Conservation (phyloP, 768 basidiomycete genomes). For the Podaxis mareebaensis region DNA sequence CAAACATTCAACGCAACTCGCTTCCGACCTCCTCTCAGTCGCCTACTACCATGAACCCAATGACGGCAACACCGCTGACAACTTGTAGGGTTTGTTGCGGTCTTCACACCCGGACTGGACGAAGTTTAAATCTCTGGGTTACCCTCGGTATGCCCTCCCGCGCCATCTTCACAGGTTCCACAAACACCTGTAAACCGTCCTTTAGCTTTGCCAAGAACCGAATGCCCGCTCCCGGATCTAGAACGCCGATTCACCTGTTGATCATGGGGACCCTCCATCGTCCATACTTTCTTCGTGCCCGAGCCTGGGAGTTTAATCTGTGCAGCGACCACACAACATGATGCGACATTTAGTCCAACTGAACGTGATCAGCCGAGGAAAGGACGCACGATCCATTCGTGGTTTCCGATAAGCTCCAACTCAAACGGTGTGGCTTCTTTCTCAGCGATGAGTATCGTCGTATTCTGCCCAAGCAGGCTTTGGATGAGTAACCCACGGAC, state of each 20-base stretch:
- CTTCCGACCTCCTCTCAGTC: background rate
- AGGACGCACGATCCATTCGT: slow-evolving; percentile 8
- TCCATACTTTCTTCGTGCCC: background rate
- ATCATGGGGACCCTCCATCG: background rate
- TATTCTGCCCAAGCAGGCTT: background rate
- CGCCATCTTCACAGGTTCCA: background rate
- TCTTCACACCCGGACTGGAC: background rate
- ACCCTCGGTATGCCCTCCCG: slow-evolving; percentile 1
- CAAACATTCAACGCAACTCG: background rate
- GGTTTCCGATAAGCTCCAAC: background rate
- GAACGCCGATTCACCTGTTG: background rate
- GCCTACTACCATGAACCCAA: too few species aligned
- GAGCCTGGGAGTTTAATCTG: background rate
- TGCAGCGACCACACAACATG: background rate
- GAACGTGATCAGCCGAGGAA: background rate
- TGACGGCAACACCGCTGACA: background rate
- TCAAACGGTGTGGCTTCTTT: background rate
- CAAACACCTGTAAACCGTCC: background rate
- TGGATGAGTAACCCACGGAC: background rate
- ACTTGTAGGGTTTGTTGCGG: background rate
- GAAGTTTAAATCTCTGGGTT: background rate
- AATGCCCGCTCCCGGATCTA: too few species aligned
- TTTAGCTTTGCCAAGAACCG: background rate
- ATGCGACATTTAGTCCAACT: background rate
- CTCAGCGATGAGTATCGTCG: background rate